A percentile compares a stretch with the other conserved stretches of the same genome.
Evolutionary conservation across 2,329 filamentous ascomycete species (phyloP).

Genomic region (Fusarium sp.): DNA sequence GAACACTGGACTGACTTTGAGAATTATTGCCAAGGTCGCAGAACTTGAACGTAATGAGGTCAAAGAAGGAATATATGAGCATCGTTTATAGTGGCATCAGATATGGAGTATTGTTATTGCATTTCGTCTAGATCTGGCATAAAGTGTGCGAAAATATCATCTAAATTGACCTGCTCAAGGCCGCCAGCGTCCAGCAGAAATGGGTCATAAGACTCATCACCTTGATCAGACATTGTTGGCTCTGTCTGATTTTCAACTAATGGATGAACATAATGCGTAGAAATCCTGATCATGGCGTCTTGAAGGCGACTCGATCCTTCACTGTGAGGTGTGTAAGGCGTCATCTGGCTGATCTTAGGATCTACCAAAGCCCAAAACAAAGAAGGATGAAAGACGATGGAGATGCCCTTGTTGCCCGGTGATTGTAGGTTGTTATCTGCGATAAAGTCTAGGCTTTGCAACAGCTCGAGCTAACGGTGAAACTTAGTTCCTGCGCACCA

Average conservation of each 20-base stretch:
- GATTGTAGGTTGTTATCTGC: neutral
- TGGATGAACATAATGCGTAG: conserved; percentile 20
- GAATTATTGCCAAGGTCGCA: too few relatives aligned
- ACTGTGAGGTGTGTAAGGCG: accelerated
- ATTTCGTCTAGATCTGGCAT: neutral
- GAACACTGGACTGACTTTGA: too few relatives aligned
- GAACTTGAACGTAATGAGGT: too few relatives aligned
- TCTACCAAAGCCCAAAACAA: conserved; percentile 24
- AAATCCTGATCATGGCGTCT: conserved; percentile 14
- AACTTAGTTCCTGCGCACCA: neutral
- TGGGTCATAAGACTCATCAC: neutral
- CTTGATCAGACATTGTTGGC: neutral
- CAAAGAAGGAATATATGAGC: too few relatives aligned
- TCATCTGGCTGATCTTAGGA: conserved; percentile 20
- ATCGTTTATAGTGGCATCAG: too few relatives aligned
- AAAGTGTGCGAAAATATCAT: conserved; percentile 12
- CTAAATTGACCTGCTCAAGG: conserved; percentile 18
- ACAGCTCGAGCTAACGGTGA: conserved; percentile 4
- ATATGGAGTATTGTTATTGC: neutral
- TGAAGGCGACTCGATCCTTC: neutral
- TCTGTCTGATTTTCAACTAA: neutral
- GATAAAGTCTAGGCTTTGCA: conserved; percentile 3
- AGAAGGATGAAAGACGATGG: conserved; percentile 7
- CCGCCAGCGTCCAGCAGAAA: conserved; percentile 9
- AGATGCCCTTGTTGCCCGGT: neutral